phyloP scores from a whole-genome alignment of 78 protist genomes.

The Dictyostelium intermedium region DNA sequence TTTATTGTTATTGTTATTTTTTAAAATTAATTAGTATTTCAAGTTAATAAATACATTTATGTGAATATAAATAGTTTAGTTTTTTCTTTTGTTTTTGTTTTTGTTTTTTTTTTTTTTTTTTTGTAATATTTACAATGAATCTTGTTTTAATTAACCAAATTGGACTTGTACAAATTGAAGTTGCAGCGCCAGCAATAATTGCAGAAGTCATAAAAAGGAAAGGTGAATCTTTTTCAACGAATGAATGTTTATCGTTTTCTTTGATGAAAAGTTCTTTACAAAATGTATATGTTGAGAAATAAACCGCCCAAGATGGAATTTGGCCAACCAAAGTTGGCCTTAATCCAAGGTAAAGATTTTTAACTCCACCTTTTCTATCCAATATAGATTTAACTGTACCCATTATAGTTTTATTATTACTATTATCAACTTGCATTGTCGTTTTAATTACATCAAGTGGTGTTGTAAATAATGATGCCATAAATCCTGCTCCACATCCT shows the following conservation, averaged over 20 bases:
- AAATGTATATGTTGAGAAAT: slow-evolving; percentile 80
- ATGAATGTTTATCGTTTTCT: background rate
- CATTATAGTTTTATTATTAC: background rate
- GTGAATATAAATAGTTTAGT: no score
- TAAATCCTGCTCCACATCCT: slow-evolving; percentile 81
- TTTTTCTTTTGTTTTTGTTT: no score
- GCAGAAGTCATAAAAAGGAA: slow-evolving; percentile 45
- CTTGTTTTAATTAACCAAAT: slow-evolving; percentile 88
- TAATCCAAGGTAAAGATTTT: slow-evolving; percentile 61
- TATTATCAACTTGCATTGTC: slow-evolving; percentile 69
- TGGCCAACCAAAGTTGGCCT: slow-evolving; percentile 73
- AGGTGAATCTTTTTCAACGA: background rate
- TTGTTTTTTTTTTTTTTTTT: no score
- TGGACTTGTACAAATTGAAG: slow-evolving; percentile 70
- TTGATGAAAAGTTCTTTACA: slow-evolving; percentile 22
- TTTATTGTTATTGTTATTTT: background rate
- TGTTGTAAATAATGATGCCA: slow-evolving; percentile 70
- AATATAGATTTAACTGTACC: background rate
- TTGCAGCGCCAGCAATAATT: slow-evolving; percentile 82
- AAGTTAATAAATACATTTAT: no score
- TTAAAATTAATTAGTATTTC: background rate
- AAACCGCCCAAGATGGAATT: slow-evolving; percentile 89
- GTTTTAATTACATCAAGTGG: slow-evolving; percentile 84
- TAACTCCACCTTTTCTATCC: slow-evolving; percentile 23
- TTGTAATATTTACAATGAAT: slow-evolving; percentile 70